Conservation (phyloP, 768 basidiomycete genomes). For the Trametes elegans region DNA sequence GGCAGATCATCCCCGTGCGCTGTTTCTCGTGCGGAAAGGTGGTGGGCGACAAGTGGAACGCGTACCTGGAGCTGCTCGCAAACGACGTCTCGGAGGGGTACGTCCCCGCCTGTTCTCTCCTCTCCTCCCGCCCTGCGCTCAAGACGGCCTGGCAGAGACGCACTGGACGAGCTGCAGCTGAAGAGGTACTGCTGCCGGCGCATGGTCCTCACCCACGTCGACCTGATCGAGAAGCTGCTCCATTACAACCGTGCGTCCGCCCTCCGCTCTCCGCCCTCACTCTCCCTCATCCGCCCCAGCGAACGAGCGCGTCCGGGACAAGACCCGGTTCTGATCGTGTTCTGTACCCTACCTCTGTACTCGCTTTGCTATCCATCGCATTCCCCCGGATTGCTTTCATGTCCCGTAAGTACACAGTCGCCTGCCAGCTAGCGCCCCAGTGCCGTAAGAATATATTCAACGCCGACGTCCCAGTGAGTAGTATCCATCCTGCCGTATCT, state of each 20-base stretch:
- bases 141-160: constrained; percentile 54
- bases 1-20: constrained; percentile 91
- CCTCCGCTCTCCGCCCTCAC: neutral
- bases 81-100: constrained; percentile 88
- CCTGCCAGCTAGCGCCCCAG: no score
- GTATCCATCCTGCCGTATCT: no score
- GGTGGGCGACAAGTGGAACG: constrained; percentile 93
- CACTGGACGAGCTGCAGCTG: constrained; percentile 83
- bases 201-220: constrained; percentile 97
- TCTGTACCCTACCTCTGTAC: neutral
- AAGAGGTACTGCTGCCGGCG: constrained; percentile 95
- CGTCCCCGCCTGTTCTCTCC: constrained; percentile 29
- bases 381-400: no score
- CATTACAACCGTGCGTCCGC: constrained; percentile 85
- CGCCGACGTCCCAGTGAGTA: no score
- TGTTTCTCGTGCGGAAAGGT: constrained; percentile 98
- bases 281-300: neutral
- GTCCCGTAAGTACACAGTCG: no score
- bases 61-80: constrained; percentile 78
- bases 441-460: no score
- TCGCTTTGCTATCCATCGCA: neutral
- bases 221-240: constrained; percentile 93
- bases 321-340: neutral
- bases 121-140: neutral
- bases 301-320: constrained; percentile 12